A percentile compares a stretch with the other conserved stretches of the same genome.
Conservation (phyloP, 31 red algal species). For the Asparagopsis taxiformis region DNA sequence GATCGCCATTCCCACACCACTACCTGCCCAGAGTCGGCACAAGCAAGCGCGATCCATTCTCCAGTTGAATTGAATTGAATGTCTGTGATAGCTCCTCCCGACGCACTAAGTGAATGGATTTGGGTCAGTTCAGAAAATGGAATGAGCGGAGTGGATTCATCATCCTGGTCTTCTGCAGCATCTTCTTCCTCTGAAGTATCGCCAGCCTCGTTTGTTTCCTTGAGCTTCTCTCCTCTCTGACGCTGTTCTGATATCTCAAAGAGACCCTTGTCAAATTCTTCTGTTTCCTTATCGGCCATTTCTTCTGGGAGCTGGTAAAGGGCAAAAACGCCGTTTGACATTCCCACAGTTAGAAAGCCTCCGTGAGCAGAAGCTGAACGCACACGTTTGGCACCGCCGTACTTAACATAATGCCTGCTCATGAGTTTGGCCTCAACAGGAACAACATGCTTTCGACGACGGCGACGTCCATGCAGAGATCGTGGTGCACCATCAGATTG, state of each 20-base stretch:
- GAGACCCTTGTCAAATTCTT: constrained; percentile 57
- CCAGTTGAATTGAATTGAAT: constrained; percentile 65
- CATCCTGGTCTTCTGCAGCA: neutral
- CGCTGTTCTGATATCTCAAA: constrained; percentile 33
- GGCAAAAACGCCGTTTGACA: constrained; percentile 74
- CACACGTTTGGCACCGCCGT: no score
- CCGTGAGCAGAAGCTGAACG: no score
- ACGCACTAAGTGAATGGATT: constrained; percentile 64
- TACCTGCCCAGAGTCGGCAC: constrained; percentile 57
- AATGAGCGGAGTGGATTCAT: constrained; percentile 13
- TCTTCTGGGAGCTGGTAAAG: constrained; percentile 67
- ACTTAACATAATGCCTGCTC: no score
- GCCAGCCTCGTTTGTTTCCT: constrained; percentile 3
- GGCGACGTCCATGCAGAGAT: no score
- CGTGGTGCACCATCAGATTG: no score
- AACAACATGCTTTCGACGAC: no score
- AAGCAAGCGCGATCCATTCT: constrained; percentile 87
- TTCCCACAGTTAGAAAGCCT: constrained; percentile 29
- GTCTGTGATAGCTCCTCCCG: constrained; percentile 36
- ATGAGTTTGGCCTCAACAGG: no score
- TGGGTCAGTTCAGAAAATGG: constrained; percentile 53
- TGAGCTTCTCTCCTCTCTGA: neutral
- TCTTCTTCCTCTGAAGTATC: constrained; percentile 30
- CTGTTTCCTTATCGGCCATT: constrained; percentile 53
- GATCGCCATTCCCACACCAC: constrained; percentile 96